A percentile compares a stretch with the other conserved stretches of the same genome.
Evolutionary conservation across 163 green algal species (phyloP).

Genomic region (Trebouxiophyceae sp.): DNA sequence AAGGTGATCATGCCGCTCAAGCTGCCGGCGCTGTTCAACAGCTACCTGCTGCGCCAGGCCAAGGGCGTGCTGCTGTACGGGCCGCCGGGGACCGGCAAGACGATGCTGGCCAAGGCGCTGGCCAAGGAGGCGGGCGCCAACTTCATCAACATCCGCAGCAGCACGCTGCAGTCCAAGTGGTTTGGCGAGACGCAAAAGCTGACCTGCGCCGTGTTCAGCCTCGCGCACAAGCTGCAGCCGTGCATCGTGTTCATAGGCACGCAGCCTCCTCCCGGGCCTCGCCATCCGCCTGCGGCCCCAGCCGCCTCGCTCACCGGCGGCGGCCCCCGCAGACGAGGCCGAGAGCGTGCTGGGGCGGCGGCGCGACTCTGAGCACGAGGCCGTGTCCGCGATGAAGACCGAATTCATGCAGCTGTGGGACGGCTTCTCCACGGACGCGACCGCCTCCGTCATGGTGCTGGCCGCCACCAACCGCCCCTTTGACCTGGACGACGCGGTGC

Average conservation of each 20-base stretch:
- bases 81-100: conserved; percentile 69
- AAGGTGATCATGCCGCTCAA: conserved; percentile 69
- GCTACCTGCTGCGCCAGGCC: conserved; percentile 59
- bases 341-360: conserved; percentile 73
- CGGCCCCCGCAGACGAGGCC: conserved; percentile 53
- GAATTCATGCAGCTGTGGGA: conserved; percentile 83
- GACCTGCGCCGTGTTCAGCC: conserved; percentile 66
- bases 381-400: conserved; percentile 60
- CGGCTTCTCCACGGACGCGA: conserved; percentile 35
- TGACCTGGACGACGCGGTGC: conserved; percentile 74
- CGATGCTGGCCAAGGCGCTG: conserved; percentile 73
- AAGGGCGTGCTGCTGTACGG: conserved; percentile 82
- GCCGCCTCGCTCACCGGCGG: neutral
- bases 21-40: conserved; percentile 57
- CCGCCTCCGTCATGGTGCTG: conserved; percentile 57
- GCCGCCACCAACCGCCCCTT: conserved; percentile 67
- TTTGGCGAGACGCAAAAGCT: conserved; percentile 75
- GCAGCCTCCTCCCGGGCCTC: neutral
- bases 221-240: conserved; percentile 66
- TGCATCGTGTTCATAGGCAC: conserved; percentile 78
- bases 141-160: conserved; percentile 78
- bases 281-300: neutral
- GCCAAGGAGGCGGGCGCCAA: conserved; percentile 62
- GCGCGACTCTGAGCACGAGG: conserved; percentile 67
- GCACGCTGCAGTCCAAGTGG: conserved; percentile 77